Conservation (phyloP, 441 rosid genomes). For the Omphalea diandra region DNA sequence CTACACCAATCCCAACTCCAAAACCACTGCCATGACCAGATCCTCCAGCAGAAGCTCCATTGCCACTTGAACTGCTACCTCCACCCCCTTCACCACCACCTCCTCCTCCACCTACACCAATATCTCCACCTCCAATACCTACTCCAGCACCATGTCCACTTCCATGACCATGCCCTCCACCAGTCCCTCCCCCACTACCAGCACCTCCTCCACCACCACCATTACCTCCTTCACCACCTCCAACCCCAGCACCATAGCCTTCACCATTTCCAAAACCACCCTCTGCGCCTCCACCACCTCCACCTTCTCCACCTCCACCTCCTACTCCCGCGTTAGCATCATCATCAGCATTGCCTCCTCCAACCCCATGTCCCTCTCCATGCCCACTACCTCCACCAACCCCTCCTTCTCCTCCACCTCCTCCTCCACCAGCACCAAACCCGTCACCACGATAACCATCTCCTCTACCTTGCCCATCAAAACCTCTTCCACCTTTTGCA, state of each 20-base stretch:
- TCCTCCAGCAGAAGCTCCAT: slow-evolving; percentile 21
- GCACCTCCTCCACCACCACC: no score
- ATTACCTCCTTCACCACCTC: no score
- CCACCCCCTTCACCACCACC: slow-evolving; percentile 30
- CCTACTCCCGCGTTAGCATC: no score
- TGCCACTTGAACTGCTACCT: slow-evolving; percentile 12
- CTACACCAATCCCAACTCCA: slow-evolving; percentile 24
- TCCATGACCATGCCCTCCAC: no score
- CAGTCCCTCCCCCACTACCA: no score
- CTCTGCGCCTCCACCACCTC: no score
- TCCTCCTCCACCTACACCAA: neutral
- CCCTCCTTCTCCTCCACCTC: neutral
- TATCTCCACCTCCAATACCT: slow-evolving; percentile 20
- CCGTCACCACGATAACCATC: neutral
- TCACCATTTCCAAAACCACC: no score
- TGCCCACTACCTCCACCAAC: neutral
- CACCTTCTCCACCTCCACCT: no score
- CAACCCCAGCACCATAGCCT: no score
- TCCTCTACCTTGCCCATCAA: neutral
- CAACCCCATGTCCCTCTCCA: slow-evolving; percentile 6
- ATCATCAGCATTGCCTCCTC: slow-evolving; percentile 8
- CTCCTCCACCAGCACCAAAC: neutral
- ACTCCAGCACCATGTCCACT: no score
- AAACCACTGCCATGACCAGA: slow-evolving; percentile 29
- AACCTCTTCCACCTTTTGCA: slow-evolving; percentile 17